Conservation (phyloP, 371 early-diverging fungal species). For the Mucor irregularis region DNA sequence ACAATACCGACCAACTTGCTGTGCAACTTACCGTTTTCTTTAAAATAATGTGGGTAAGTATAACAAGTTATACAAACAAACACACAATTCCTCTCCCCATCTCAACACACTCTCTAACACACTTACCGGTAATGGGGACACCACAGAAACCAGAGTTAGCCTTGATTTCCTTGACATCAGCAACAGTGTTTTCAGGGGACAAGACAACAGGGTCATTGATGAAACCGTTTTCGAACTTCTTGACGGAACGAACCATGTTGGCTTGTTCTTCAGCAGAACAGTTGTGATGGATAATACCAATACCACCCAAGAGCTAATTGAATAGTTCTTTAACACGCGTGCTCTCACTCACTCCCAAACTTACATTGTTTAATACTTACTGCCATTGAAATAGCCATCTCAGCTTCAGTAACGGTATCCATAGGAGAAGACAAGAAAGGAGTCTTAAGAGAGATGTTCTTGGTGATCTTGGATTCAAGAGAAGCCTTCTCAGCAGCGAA, state of each 20-base stretch:
- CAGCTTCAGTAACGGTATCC: constrained; percentile 97
- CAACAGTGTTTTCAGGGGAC: constrained; percentile 81
- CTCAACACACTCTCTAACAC: background rate
- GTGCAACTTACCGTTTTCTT: constrained; percentile 82
- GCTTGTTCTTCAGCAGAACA: constrained; percentile 94
- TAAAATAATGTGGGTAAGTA: constrained; percentile 1
- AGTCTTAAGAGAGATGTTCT: constrained; percentile 82
- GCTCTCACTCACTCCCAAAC: background rate
- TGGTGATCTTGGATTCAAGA: constrained; percentile 84
- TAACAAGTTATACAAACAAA: background rate
- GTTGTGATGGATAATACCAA: constrained; percentile 98
- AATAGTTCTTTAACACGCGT: background rate
- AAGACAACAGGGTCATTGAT: constrained; percentile 92
- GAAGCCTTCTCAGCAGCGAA: constrained; percentile 82
- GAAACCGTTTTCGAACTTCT: constrained; percentile 98
- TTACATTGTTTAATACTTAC: constrained; percentile 44
- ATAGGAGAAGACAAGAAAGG: constrained; percentile 95
- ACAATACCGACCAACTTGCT: constrained; percentile 95
- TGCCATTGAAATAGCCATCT: constrained; percentile 98
- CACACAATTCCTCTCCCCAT: background rate
- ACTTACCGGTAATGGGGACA: constrained; percentile 90
- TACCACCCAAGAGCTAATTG: constrained; percentile 81
- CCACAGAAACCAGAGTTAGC: constrained; percentile 90
- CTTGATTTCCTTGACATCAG: constrained; percentile 89
- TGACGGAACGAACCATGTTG: constrained; percentile 96